These are phyloP conservation scores for Phoma herbarum DNA, from an alignment of 2,329 filamentous ascomycete genomes.

Conservation along the genomic window DNA sequence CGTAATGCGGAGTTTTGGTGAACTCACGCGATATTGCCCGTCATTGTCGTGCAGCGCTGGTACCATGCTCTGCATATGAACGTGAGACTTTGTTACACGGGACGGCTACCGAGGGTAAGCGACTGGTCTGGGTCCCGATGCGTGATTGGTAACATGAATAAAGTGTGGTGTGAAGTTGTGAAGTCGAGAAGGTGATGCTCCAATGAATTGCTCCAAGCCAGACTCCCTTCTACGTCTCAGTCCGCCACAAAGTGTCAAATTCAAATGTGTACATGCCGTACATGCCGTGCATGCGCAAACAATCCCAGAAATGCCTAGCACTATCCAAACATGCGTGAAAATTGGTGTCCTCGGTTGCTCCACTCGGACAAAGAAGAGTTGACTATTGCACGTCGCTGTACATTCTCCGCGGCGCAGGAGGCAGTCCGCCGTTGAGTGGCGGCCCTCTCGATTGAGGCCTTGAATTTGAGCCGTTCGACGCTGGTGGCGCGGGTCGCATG, in stretches of 20 bases:
- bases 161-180: not conserved
- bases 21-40: not conserved
- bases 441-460: slow-evolving; percentile 36
- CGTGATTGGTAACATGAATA: not conserved
- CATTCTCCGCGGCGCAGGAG: slow-evolving; percentile 44
- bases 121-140: not conserved
- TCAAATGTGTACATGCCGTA: slow-evolving; percentile 10
- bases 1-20: too few species aligned
- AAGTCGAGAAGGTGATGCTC: slow-evolving; percentile 9
- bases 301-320: slow-evolving; percentile 11
- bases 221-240: slow-evolving; percentile 10
- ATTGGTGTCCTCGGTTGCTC: not conserved
- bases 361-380: not conserved
- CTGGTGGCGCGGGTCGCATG: slow-evolving; percentile 55
- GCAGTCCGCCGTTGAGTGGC: slow-evolving; percentile 38
- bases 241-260: slow-evolving; percentile 9
- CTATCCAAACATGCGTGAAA: slow-evolving; percentile 10
- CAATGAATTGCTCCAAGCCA: slow-evolving; percentile 12
- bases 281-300: slow-evolving; percentile 7
- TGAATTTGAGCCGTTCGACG: slow-evolving; percentile 38
- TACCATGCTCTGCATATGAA: not conserved
- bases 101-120: slow-evolving; percentile 4
- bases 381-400: slow-evolving; percentile 44
- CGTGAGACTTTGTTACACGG: not conserved
- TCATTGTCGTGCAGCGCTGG: not conserved